phyloP scores from a whole-genome alignment of 495 filamentous ascomycete species.

The Aspergillus carlsbadensis region DNA sequence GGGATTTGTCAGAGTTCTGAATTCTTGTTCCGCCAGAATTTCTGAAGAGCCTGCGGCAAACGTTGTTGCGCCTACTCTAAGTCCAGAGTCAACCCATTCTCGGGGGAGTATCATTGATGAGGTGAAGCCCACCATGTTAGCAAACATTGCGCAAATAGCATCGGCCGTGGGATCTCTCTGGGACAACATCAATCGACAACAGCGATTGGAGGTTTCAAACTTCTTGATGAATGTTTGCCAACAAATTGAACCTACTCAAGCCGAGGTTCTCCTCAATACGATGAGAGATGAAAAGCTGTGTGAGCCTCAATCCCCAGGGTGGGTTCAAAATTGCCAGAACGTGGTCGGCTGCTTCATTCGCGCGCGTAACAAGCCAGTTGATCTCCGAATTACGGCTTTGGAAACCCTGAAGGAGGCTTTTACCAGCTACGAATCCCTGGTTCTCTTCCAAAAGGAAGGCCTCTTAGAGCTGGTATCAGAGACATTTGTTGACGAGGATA shows the following conservation, averaged over 20 bases:
- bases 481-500: slow-evolving; percentile 46
- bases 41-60: slow-evolving; percentile 28
- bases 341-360: slow-evolving; percentile 67
- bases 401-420: slow-evolving; percentile 65
- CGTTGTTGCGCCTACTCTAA: slow-evolving; percentile 17
- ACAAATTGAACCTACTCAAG: slow-evolving; percentile 43
- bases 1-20: slow-evolving; percentile 44
- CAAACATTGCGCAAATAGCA: slow-evolving; percentile 39
- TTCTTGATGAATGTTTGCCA: slow-evolving; percentile 40
- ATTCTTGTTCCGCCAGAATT: slow-evolving; percentile 67
- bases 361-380: slow-evolving; percentile 58
- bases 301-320: slow-evolving; percentile 66
- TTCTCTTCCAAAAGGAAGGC: slow-evolving; percentile 35
- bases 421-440: slow-evolving; percentile 47
- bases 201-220: slow-evolving; percentile 35
- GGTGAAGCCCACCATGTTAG: slow-evolving; percentile 38
- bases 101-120: slow-evolving; percentile 33
- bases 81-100: slow-evolving; percentile 20
- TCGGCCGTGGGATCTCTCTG: slow-evolving; percentile 40
- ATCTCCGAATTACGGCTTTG: slow-evolving; percentile 67
- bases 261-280: slow-evolving; percentile 41
- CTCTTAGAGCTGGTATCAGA: slow-evolving; percentile 42
- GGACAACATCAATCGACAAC: slow-evolving; percentile 40
- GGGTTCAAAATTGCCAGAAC: slow-evolving; percentile 60
- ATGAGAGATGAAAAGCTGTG: slow-evolving; percentile 53